Evolutionary conservation across 2,329 filamentous ascomycete species (phyloP), one percentile per base, ranked within the genome.

Genomic region (Cryphonectria naterciae): DNA sequence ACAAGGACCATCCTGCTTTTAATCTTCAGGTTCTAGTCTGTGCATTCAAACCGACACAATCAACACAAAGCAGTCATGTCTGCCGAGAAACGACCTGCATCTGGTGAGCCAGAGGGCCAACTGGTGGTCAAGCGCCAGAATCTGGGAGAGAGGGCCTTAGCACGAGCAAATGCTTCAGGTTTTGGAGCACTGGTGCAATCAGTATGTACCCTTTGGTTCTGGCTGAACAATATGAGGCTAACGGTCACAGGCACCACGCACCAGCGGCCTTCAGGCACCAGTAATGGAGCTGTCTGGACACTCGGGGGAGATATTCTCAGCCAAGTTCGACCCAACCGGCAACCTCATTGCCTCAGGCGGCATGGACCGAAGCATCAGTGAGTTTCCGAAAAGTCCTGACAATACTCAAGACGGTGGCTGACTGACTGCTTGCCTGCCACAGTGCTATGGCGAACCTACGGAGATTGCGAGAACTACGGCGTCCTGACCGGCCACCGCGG

Each of bases 401-500:
- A 43, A 3, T 4, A 1, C 46, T 3, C 13, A 65, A 72, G 28
- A 70, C 65, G 43, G 28, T 4, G 17, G 22, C 7, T 56, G 13
- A 22, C 46, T 49, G 39, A 37, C 72, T 68, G 32, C 67, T 11
- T 43, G 32, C 68, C 22, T 43, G 28, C 10, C 2, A 3, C 7
- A 97, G 93, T 98, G 82, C 87, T 99, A 41, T 99, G 96, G 96
- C 90, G 92, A 77, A 97, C 95, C 1, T 94, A 95, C 73, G 95
- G 94, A 77, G 88, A 94, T 76, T 98, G 95, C 83, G 93, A 97
- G 78, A 99, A 99, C 83, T 98, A 98, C 78, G 95, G 95, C 72
- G 84, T 93, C 39, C 85, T 99, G 67, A 94, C 86, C 11, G 96
- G 96, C 46, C 96, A 99, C 83, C 94, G 93, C 79, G 94, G 94